A percentile compares a stretch with the other conserved stretches of the same genome.
Conservation (phyloP, 495 filamentous ascomycete genomes). For the Daldinia concentrica region DNA sequence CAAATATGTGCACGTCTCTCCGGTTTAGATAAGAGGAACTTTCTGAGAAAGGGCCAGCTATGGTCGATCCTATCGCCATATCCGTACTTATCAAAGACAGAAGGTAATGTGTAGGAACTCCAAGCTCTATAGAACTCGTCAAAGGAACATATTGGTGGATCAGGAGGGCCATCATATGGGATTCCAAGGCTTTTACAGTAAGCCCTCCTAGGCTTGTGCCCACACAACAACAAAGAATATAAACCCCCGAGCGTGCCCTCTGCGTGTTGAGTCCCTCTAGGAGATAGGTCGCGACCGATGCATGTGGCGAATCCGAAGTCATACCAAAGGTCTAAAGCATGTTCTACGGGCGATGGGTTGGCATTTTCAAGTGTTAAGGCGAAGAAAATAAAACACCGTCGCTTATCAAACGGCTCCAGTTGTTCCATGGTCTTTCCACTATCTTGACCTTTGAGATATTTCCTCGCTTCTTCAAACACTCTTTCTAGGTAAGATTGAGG, state of each 20-base stretch:
- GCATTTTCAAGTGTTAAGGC: neutral
- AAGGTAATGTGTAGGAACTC: neutral
- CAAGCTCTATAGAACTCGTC: neutral
- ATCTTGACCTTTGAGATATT: neutral
- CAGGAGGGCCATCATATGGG: conserved; percentile 5
- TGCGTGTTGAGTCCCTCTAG: neutral
- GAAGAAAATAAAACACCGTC: neutral
- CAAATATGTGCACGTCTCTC: conserved; percentile 1
- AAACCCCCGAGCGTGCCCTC: neutral
- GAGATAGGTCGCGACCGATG: neutral
- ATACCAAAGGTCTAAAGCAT: neutral
- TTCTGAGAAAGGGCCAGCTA: neutral
- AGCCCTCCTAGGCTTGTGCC: neutral
- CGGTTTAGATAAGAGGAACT: neutral
- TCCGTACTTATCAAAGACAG: conserved; percentile 9
- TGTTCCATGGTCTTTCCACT: conserved; percentile 3
- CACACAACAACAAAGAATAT: neutral
- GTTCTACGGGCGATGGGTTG: neutral
- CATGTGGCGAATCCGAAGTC: conserved; percentile 8
- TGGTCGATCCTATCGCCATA: neutral
- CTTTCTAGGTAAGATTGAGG: neutral
- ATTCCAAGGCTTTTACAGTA: conserved; percentile 11
- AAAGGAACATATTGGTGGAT: conserved; percentile 1
- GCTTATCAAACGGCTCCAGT: conserved; percentile 3
- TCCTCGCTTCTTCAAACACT: neutral